These are phyloP conservation scores for Mycena kentingensis DNA, from an alignment of 768 basidiomycete species.

Conservation along the genomic window DNA sequence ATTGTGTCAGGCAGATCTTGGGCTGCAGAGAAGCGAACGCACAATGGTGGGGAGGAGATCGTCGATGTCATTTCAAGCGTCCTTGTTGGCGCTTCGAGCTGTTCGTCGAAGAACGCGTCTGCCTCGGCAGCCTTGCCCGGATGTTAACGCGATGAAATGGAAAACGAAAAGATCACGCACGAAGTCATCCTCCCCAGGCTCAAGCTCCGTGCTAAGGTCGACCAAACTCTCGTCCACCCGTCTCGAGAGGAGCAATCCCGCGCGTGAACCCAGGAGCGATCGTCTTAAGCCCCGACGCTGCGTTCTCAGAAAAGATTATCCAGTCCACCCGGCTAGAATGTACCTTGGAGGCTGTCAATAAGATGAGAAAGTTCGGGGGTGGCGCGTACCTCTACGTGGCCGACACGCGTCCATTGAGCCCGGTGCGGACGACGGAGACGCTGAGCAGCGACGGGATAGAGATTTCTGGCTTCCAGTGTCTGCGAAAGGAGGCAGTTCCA, in stretches of 20 bases:
- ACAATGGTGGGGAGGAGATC: slow-evolving; percentile 72
- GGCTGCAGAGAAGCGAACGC: slow-evolving; percentile 6
- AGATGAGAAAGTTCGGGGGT: not conserved
- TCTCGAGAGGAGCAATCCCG: slow-evolving; percentile 71
- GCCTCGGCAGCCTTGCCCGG: slow-evolving; percentile 10
- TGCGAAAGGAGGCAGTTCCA: slow-evolving; percentile 33
- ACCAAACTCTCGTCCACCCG: slow-evolving; percentile 54
- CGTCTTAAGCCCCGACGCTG: slow-evolving; percentile 48
- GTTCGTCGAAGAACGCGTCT: slow-evolving; percentile 20
- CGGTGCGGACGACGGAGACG: slow-evolving; percentile 72
- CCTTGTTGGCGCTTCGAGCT: slow-evolving; percentile 20
- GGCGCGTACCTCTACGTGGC: slow-evolving; percentile 72
- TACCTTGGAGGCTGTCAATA: slow-evolving; percentile 40
- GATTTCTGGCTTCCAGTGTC: slow-evolving; percentile 71
- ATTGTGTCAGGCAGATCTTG: slow-evolving; percentile 11
- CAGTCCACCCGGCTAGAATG: slow-evolving; percentile 93
- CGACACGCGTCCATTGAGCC: slow-evolving; percentile 80
- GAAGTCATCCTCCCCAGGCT: slow-evolving; percentile 18
- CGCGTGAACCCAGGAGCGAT: slow-evolving; percentile 83
- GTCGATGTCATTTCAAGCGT: slow-evolving; percentile 57
- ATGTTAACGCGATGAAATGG: not conserved
- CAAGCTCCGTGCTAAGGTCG: slow-evolving; percentile 27
- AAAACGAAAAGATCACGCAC: slow-evolving; percentile 1
- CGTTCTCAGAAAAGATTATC: slow-evolving; percentile 50
- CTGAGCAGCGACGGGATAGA: slow-evolving; percentile 65